Conservation (phyloP, 176 grass and related monocot genomes). For the Oryza nivara region DNA sequence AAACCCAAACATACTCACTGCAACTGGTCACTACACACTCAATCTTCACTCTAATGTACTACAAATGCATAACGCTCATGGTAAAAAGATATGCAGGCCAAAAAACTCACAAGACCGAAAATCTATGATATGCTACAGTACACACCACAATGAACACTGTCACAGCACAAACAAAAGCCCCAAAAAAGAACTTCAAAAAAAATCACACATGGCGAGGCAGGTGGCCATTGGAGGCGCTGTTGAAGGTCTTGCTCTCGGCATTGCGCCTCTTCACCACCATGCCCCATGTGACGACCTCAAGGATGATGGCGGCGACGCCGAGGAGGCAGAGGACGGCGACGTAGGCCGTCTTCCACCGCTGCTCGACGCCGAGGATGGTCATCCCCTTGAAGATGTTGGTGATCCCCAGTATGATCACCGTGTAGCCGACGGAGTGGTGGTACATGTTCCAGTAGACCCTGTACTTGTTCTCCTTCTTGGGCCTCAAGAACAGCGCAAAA, state of each 20-base stretch:
- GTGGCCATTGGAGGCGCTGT: conserved; percentile 29
- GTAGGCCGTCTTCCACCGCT: conserved; percentile 56
- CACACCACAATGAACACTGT: neutral
- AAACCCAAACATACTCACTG: neutral
- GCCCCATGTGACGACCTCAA: conserved; percentile 66
- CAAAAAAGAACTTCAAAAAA: neutral
- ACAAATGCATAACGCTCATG: too few relatives aligned
- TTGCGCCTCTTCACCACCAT: conserved; percentile 42
- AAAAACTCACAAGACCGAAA: neutral
- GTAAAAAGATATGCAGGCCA: neutral
- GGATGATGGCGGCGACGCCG: conserved; percentile 5
- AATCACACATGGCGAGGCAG: neutral
- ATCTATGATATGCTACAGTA: neutral
- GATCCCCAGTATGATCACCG: conserved; percentile 48
- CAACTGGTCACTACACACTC: neutral
- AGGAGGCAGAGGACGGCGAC: conserved; percentile 43
- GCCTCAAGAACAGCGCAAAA: conserved; percentile 63
- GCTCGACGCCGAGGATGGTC: conserved; percentile 49
- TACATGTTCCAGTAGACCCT: conserved; percentile 76
- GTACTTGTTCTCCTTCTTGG: conserved; percentile 54
- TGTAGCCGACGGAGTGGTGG: conserved; percentile 66
- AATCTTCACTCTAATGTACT: neutral
- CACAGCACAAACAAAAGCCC: neutral
- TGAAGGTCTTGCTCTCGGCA: conserved; percentile 40
- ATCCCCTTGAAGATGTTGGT: conserved; percentile 76